Evolutionary conservation across 2,329 filamentous ascomycete species (phyloP).

Genomic region (Colletotrichum incanum): DNA sequence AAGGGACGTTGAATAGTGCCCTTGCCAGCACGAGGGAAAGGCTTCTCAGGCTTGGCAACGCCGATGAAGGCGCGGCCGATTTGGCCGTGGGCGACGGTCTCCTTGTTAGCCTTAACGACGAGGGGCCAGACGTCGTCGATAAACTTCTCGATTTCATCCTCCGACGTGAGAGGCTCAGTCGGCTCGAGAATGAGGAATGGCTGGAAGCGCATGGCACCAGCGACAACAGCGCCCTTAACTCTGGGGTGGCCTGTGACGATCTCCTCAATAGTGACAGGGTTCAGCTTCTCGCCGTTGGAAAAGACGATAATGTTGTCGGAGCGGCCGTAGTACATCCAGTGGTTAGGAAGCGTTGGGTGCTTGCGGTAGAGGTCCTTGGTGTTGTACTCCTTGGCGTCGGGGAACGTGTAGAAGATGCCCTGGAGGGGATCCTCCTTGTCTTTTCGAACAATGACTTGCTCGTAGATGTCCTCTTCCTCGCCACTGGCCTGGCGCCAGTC

Average conservation of each 20-base stretch:
- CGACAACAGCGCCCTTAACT: slow-evolving; percentile 61
- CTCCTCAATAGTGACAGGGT: slow-evolving; percentile 61
- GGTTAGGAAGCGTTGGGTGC: slow-evolving; percentile 56
- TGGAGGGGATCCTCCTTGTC: slow-evolving; percentile 53
- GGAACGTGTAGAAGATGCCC: slow-evolving; percentile 61
- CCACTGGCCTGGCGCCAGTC: slow-evolving; percentile 55
- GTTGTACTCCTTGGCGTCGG: slow-evolving; percentile 54
- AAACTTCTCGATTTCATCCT: slow-evolving; percentile 47
- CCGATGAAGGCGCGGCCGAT: slow-evolving; percentile 58
- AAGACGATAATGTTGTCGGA: slow-evolving; percentile 63
- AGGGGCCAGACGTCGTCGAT: slow-evolving; percentile 62
- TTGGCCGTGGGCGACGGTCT: slow-evolving; percentile 58
- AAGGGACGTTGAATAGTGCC: slow-evolving; percentile 60
- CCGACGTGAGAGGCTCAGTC: slow-evolving; percentile 52
- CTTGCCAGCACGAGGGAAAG: slow-evolving; percentile 62
- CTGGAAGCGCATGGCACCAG: slow-evolving; percentile 63
- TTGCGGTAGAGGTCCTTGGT: slow-evolving; percentile 61
- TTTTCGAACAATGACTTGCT: slow-evolving; percentile 57
- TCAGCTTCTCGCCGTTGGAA: slow-evolving; percentile 67
- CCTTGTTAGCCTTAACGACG: slow-evolving; percentile 60
- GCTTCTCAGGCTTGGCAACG: slow-evolving; percentile 57
- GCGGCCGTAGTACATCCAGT: slow-evolving; percentile 54
- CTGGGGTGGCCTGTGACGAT: slow-evolving; percentile 56
- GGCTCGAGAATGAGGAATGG: slow-evolving; percentile 63
- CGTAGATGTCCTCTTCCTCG: slow-evolving; percentile 53